A percentile compares a stretch with the other conserved stretches of the same genome.
phyloP scores from a whole-genome alignment of 345 rosid genomes.

The Mangifera indica region DNA sequence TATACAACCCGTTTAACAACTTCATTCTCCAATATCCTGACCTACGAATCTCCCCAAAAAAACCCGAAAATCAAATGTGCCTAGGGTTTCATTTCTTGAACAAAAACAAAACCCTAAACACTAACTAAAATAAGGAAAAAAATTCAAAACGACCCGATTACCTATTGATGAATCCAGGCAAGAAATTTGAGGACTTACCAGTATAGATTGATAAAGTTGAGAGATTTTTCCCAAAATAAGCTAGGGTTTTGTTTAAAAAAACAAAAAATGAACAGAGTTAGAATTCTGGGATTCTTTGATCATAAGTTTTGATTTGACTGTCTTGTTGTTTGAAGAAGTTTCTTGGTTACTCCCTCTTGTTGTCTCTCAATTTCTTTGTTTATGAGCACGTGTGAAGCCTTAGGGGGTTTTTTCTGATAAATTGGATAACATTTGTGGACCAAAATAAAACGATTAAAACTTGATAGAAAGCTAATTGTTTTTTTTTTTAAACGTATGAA shows the following conservation, averaged over 20 bases:
- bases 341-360: conserved; percentile 1
- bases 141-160: background rate
- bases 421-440: background rate
- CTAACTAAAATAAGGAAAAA: background rate
- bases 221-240: background rate
- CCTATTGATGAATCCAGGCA: background rate
- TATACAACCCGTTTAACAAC: conserved; percentile 13
- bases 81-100: conserved; percentile 36
- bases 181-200: conserved; percentile 17
- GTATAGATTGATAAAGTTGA: background rate
- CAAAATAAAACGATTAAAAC: too few relatives aligned
- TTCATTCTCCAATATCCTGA: conserved; percentile 23
- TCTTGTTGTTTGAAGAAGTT: background rate
- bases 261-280: background rate
- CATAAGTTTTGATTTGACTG: background rate
- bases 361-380: background rate
- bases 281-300: background rate
- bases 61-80: conserved; percentile 11
- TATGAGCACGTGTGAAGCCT: background rate
- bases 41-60: conserved; percentile 9
- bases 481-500: too few relatives aligned
- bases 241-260: background rate
- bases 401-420: background rate
- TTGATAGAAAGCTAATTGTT: too few relatives aligned
- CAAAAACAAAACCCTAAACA: conserved; percentile 25